phyloP scores from a whole-genome alignment of 352 stramenopile genomes.

The Hyaloperonospora arabidopsidis region DNA sequence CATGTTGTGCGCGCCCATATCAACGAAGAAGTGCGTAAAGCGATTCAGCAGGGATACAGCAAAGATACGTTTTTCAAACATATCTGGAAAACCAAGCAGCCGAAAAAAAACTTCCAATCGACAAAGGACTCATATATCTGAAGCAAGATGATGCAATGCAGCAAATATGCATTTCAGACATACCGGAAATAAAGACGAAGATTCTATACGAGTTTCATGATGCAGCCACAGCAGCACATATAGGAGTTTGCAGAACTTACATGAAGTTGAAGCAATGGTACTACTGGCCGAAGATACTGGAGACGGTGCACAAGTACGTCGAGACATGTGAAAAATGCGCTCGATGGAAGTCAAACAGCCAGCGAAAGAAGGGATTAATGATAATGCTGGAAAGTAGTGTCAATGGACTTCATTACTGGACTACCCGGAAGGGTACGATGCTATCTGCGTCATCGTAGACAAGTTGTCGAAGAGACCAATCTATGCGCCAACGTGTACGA shows the following conservation, averaged over 20 bases:
- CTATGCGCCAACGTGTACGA: background rate
- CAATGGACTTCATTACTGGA: constrained; percentile 26
- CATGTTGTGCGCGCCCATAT: background rate
- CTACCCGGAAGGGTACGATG: constrained; percentile 7
- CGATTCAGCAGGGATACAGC: constrained; percentile 3
- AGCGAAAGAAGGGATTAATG: constrained; percentile 2
- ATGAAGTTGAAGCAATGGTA: constrained; percentile 14
- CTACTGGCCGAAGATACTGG: constrained; percentile 4
- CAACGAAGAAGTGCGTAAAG: background rate
- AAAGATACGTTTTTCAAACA: background rate
- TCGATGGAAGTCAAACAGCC: constrained; percentile 1
- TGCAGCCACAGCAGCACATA: constrained; percentile 10
- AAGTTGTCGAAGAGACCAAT: background rate
- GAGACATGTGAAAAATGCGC: constrained; percentile 9
- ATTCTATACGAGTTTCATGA: constrained; percentile 16
- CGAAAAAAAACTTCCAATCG: background rate
- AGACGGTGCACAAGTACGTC: background rate
- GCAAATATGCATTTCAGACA: constrained; percentile 1
- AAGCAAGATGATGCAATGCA: constrained; percentile 1
- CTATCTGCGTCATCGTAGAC: background rate
- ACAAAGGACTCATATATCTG: constrained; percentile 1
- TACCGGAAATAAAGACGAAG: constrained; percentile 1
- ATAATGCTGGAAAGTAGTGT: constrained; percentile 3
- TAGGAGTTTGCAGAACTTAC: constrained; percentile 8
- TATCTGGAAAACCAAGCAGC: background rate